phyloP scores from a whole-genome alignment of 768 basidiomycete genomes.

The Trametes punicea region DNA sequence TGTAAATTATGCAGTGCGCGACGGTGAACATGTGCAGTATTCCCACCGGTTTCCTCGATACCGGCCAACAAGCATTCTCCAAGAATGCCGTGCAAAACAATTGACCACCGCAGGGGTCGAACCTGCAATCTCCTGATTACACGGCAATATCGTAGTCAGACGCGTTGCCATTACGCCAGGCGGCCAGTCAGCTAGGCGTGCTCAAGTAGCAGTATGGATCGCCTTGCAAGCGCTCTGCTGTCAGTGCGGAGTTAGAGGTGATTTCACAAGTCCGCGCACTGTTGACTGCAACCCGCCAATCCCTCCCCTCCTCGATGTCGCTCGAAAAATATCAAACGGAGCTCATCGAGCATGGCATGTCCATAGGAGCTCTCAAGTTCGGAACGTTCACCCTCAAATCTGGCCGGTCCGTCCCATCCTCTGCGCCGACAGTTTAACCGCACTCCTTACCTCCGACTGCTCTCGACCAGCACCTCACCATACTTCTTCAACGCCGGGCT shows the following conservation, averaged over 20 bases:
- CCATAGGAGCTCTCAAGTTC: constrained; percentile 77
- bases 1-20: too few relatives aligned
- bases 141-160: background rate
- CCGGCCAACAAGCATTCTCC: too few relatives aligned
- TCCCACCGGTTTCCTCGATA: too few relatives aligned
- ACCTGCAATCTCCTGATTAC: constrained; percentile 88
- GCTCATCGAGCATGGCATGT: constrained; percentile 66
- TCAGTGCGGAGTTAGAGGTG: too few relatives aligned
- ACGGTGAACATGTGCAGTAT: too few relatives aligned
- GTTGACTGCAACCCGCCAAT: background rate
- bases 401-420: constrained; percentile 63
- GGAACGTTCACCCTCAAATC: constrained; percentile 94
- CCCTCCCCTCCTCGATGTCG: constrained; percentile 15
- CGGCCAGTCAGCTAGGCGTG: background rate
- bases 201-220: background rate
- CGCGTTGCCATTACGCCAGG: constrained; percentile 12
- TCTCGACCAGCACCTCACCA: constrained; percentile 65
- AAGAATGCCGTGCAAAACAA: too few relatives aligned
- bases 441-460: constrained; percentile 7
- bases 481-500: constrained; percentile 98
- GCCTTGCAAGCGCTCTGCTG: background rate
- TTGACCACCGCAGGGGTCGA: constrained; percentile 87
- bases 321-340: constrained; percentile 55
- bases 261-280: too few relatives aligned
- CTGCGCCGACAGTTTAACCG: constrained; percentile 3